Evolutionary conservation across 192 early-diverging fungal genomes (phyloP).

Genomic region (Rhizophlyctis rosea): DNA sequence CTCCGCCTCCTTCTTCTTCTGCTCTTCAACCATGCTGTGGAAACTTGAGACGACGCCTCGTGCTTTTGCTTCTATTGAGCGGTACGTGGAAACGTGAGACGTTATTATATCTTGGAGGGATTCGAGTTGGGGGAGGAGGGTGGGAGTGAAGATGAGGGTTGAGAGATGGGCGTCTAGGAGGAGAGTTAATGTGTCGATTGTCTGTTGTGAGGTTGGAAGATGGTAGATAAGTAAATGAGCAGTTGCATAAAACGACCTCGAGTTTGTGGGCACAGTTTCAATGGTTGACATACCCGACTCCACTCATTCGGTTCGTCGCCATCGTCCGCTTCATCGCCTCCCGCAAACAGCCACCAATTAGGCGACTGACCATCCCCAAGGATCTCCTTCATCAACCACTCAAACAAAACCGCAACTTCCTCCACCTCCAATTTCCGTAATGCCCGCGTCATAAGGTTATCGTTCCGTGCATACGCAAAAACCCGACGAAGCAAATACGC

Average conservation of each 20-base stretch:
- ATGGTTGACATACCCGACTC: slow-evolving; percentile 11
- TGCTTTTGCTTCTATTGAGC: not conserved
- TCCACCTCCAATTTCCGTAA: too few relatives aligned
- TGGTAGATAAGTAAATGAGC: too few relatives aligned
- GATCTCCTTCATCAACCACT: too few relatives aligned
- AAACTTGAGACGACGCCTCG: not conserved
- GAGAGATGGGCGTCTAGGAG: slow-evolving; percentile 16
- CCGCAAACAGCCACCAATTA: slow-evolving; percentile 17
- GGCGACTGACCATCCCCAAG: not conserved
- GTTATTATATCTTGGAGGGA: slow-evolving; percentile 2
- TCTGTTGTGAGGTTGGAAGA: too few relatives aligned
- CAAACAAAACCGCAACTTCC: too few relatives aligned
- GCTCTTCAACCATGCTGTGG: not conserved
- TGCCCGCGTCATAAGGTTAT: too few relatives aligned
- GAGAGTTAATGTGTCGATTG: slow-evolving; percentile 15
- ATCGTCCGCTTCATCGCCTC: not conserved
- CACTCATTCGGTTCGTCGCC: slow-evolving; percentile 7
- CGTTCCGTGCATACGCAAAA: too few relatives aligned
- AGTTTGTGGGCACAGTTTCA: not conserved
- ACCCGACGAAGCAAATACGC: too few relatives aligned
- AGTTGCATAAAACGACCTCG: too few relatives aligned
- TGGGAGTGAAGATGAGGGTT: slow-evolving; percentile 13
- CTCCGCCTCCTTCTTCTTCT: slow-evolving; percentile 1
- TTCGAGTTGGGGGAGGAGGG: not conserved
- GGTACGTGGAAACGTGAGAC: not conserved